Evolutionary conservation across 2,329 filamentous ascomycete genomes (phyloP).

Genomic region (Rachicladosporium sp.): DNA sequence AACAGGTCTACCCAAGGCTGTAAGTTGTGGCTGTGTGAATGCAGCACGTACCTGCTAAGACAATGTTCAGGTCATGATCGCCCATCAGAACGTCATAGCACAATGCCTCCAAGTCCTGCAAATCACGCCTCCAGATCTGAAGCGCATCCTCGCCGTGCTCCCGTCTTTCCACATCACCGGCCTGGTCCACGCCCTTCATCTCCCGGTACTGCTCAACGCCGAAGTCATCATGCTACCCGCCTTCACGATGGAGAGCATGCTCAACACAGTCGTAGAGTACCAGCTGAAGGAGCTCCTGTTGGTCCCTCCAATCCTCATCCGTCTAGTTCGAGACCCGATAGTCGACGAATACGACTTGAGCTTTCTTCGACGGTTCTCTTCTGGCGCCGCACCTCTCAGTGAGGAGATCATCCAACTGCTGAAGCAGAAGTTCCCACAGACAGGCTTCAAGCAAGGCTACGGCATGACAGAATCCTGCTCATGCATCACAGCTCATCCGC

Average conservation of each 20-base stretch:
- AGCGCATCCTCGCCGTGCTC: constrained; percentile 44
- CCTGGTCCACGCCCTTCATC: constrained; percentile 49
- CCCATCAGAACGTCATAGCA: constrained; percentile 43
- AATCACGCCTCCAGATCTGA: constrained; percentile 38
- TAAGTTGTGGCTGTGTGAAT: constrained; percentile 7
- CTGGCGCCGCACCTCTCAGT: constrained; percentile 47
- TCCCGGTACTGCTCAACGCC: constrained; percentile 52
- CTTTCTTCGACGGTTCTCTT: constrained; percentile 44
- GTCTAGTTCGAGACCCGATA: constrained; percentile 45
- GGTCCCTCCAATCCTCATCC: constrained; percentile 50
- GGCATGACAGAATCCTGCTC: constrained; percentile 57
- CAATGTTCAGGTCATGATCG: constrained; percentile 35
- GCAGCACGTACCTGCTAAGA: neutral
- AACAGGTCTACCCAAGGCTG: constrained; percentile 38
- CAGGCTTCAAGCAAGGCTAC: constrained; percentile 53
- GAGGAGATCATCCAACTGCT: constrained; percentile 46
- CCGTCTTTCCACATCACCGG: constrained; percentile 54
- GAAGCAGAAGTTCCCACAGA: constrained; percentile 44
- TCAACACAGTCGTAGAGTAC: constrained; percentile 40
- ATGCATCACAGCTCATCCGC: constrained; percentile 51
- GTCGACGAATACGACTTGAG: constrained; percentile 45
- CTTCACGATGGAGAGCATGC: constrained; percentile 51
- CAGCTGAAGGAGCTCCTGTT: constrained; percentile 44
- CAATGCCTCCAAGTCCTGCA: constrained; percentile 49
- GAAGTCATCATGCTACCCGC: constrained; percentile 52